phyloP scores from a whole-genome alignment of 169 alveolate genomes.

The Neospora caninum region DNA sequence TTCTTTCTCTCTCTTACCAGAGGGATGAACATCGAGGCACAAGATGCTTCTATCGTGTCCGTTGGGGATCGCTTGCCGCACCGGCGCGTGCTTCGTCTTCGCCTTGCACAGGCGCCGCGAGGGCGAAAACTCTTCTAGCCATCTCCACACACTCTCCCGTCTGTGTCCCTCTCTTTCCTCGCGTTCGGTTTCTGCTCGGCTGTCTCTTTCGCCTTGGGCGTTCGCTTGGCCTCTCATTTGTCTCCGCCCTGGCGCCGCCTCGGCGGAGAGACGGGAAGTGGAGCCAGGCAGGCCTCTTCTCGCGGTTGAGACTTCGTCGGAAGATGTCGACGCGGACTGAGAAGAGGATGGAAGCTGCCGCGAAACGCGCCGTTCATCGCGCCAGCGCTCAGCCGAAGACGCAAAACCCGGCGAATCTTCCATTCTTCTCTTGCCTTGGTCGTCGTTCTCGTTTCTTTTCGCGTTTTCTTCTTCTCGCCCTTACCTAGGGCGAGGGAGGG shows the following conservation, averaged over 20 bases:
- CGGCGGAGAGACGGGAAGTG: no score
- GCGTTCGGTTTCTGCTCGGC: not conserved
- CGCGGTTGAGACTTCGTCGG: no score
- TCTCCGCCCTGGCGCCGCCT: not conserved
- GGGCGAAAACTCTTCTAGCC: not conserved
- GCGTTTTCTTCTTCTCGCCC: no score
- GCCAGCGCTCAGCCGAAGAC: no score
- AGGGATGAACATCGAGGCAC: conserved; percentile 60
- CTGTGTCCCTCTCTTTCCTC: not conserved
- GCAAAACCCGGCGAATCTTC: no score
- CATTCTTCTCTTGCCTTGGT: no score
- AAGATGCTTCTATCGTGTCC: conserved; percentile 63
- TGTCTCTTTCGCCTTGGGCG: not conserved
- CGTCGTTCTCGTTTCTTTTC: no score
- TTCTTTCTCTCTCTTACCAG: conserved; percentile 19
- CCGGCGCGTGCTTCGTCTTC: not conserved
- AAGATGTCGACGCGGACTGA: no score
- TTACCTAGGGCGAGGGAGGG: no score
- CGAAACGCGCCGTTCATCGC: no score
- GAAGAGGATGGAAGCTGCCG: no score
- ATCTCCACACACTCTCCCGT: not conserved
- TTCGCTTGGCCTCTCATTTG: not conserved
- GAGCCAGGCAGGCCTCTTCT: no score
- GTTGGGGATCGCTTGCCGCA: conserved; percentile 2
- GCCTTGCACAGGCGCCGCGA: not conserved